Evolutionary conservation across 2,329 filamentous ascomycete genomes (phyloP).

Genomic region (Phaeosphaeriaceae sp.): DNA sequence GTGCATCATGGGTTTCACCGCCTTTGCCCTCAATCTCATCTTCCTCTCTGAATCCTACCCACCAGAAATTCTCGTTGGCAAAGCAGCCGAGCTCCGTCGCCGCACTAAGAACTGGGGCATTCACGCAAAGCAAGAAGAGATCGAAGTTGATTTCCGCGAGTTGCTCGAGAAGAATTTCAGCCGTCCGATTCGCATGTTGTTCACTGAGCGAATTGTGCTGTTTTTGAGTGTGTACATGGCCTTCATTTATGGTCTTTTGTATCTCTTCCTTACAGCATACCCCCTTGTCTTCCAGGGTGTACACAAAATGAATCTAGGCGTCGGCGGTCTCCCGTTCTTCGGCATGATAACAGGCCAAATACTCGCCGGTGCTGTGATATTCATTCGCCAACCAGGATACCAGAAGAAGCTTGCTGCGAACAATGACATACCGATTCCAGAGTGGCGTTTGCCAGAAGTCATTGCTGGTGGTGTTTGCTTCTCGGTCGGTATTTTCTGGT

Average conservation of each 20-base stretch:
- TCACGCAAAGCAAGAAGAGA: constrained; percentile 62
- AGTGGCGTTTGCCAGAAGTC: constrained; percentile 63
- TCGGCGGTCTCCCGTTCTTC: constrained; percentile 81
- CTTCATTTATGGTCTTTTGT: constrained; percentile 70
- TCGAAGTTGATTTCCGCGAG: constrained; percentile 58
- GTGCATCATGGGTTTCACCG: constrained; percentile 62
- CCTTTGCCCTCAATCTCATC: constrained; percentile 57
- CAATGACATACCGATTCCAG: constrained; percentile 59
- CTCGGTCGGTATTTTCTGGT: constrained; percentile 46
- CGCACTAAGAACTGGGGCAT: constrained; percentile 68
- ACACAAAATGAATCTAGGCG: constrained; percentile 72
- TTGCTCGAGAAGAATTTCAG: constrained; percentile 62
- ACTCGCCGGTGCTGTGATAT: constrained; percentile 68
- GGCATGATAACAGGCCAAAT: constrained; percentile 81
- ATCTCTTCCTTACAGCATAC: constrained; percentile 85
- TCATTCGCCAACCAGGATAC: constrained; percentile 72
- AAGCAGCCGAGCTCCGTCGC: constrained; percentile 62
- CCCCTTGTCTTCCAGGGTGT: constrained; percentile 78
- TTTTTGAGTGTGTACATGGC: constrained; percentile 43
- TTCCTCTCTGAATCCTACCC: constrained; percentile 66
- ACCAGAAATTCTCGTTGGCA: constrained; percentile 63
- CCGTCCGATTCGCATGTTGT: constrained; percentile 56
- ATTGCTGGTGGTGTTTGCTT: constrained; percentile 60
- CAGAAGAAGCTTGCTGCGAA: constrained; percentile 58
- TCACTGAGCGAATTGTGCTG: constrained; percentile 57